Evolutionary conservation across 441 rosid genomes (phyloP), one percentile per base, ranked within the genome.

Genomic region (Heliophila coronopifolia): DNA sequence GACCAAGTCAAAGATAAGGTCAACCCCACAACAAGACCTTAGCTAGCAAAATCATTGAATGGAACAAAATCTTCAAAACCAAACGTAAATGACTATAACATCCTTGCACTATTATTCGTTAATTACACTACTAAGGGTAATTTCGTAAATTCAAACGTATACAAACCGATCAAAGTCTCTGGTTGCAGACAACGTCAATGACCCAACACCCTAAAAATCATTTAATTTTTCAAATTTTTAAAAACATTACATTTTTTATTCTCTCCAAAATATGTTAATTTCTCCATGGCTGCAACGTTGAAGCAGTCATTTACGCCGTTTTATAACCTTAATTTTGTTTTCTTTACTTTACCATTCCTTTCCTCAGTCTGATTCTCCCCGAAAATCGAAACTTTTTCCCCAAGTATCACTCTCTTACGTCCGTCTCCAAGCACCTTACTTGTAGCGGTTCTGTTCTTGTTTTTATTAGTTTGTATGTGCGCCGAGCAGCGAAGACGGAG

Each of bases 331-430:
- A 35, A 15, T 40, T 16, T 10, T 67, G 6, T 28, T 65, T 20
- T 36, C 52, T 1, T 36, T 54, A 27, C 68, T 72, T 45, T 48
- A 67, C 10, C 43, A 9, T 43, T 65, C 70, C 40, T 59, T 43
- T 38, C 71, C 77, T 39, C 84, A 80, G 57, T 66, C 66, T n/a
- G 60, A 19, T 58, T 36, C 73, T 10, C 76, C 79, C 17, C 92
- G 45, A 48, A 90, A 86, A 68, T 84, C 44, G 88, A 86, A 50
- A 71, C 84, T 5, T 71, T 70, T 46, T 91, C 32, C 60, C 91
- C 86, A 4, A 37, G 35, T 43, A 50, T 37, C 1, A 5, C 60
- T 1, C 47, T 53, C 16, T 2, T n/a, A n/a, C n/a, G n/a, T 2
- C 23, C 23, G 23, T 20, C 23, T 20, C 77, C 75, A 7, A 67